Percentiles rank a stretch among this genome's conserved stretches.
Conservation (phyloP, 2,329 filamentous ascomycete genomes). For the Exophiala xenobiotica region DNA sequence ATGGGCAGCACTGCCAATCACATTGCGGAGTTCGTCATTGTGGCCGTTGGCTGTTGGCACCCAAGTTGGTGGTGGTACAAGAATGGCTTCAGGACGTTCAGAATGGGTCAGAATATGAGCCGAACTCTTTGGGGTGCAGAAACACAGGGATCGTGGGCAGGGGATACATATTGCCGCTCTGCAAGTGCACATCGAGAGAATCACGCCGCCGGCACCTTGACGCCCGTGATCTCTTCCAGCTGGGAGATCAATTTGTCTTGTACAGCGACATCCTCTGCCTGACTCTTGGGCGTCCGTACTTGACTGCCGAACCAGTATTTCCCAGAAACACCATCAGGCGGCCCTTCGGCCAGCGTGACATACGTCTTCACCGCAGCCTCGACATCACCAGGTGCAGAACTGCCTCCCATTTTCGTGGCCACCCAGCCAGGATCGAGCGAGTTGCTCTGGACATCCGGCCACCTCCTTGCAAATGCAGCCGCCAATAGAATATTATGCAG, state of each 20-base stretch:
- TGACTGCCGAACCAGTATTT: constrained; percentile 43
- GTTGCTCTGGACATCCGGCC: constrained; percentile 49
- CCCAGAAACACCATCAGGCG: constrained; percentile 35
- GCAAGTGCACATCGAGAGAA: too few relatives aligned
- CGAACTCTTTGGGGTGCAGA: too few relatives aligned
- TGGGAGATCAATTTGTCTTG: constrained; percentile 48
- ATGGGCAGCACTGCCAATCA: too few relatives aligned
- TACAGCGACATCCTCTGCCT: constrained; percentile 39
- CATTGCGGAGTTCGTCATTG: too few relatives aligned
- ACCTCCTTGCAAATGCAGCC: constrained; percentile 52
- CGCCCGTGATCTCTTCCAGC: constrained; percentile 33
- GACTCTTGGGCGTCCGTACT: constrained; percentile 32
- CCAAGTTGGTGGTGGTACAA: too few relatives aligned
- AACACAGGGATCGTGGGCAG: too few relatives aligned
- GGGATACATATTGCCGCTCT: too few relatives aligned
- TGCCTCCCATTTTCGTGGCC: constrained; percentile 52
- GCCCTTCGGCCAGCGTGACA: constrained; percentile 49
- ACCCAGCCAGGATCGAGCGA: constrained; percentile 57
- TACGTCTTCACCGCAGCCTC: constrained; percentile 50
- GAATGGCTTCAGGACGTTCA: too few relatives aligned
- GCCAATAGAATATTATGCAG: constrained; percentile 57
- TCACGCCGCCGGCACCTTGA: constrained; percentile 16
- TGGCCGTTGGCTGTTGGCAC: too few relatives aligned
- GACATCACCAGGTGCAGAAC: constrained; percentile 48
- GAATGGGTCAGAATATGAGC: too few relatives aligned